These are phyloP conservation scores for Thymus mandschuricus DNA, from an alignment of 257 asterid genomes.

Conservation along the genomic window DNA sequence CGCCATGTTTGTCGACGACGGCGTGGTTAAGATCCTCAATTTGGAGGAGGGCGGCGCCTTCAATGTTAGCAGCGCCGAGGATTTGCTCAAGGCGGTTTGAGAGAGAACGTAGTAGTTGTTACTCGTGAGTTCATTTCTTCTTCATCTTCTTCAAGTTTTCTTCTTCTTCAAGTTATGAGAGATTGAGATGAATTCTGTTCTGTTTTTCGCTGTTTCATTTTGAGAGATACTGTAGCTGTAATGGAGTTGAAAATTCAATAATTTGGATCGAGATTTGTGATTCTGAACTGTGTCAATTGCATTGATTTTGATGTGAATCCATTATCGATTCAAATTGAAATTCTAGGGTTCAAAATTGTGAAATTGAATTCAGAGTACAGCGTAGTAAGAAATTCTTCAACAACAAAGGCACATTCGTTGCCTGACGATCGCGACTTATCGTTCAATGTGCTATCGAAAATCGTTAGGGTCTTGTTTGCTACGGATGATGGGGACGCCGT, in stretches of 20 bases:
- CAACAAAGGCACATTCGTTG: too few species aligned
- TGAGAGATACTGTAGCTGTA: not conserved
- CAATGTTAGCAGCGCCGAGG: slow-evolving; percentile 97
- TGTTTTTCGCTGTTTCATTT: not conserved
- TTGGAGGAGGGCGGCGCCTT: slow-evolving; percentile 98
- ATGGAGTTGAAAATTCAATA: slow-evolving; percentile 30
- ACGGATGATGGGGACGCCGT: slow-evolving; percentile 77
- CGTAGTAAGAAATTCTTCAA: too few species aligned
- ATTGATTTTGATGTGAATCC: too few species aligned
- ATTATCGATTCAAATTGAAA: too few species aligned
- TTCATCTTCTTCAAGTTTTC: not conserved
- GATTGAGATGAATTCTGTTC: slow-evolving; percentile 21
- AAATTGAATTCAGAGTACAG: too few species aligned
- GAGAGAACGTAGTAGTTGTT: slow-evolving; percentile 2
- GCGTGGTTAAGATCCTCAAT: slow-evolving; percentile 81
- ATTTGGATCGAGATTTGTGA: not conserved
- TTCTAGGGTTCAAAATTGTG: too few species aligned
- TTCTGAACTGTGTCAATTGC: too few species aligned
- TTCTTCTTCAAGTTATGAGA: slow-evolving; percentile 9
- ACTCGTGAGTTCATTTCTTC: slow-evolving; percentile 2
- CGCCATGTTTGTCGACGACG: slow-evolving; percentile 82
- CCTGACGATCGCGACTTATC: too few species aligned
- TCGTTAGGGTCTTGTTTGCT: slow-evolving; percentile 55
- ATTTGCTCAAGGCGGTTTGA: slow-evolving; percentile 61
- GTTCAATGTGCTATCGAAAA: slow-evolving; percentile 30